Percentiles rank a stretch among this genome's conserved stretches.
Evolutionary conservation across 805 yeast genomes (phyloP).

Genomic region (Yamadazyma ubonensis): DNA sequence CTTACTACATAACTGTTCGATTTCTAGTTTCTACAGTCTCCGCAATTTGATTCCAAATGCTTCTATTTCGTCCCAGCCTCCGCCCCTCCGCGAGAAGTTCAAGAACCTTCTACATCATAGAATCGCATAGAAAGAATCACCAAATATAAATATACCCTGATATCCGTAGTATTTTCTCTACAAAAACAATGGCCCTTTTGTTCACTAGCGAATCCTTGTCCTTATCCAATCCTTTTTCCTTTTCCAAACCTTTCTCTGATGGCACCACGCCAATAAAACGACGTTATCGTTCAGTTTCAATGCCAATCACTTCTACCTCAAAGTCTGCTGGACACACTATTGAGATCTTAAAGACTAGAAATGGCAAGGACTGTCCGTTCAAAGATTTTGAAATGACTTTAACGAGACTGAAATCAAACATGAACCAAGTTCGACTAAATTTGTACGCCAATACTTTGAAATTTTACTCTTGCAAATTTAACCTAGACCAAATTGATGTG

Average conservation of each 20-base stretch:
- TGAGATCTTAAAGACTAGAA: no score
- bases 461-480: background rate
- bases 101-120: constrained; percentile 2
- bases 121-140: no score
- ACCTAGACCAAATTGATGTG: background rate
- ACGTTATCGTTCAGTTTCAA: background rate
- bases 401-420: background rate
- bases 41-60: background rate
- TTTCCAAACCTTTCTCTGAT: no score
- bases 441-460: background rate
- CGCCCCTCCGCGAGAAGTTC: no score
- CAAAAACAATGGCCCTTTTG: no score
- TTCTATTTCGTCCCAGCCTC: no score
- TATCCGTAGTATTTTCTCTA: no score
- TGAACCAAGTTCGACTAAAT: background rate
- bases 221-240: no score
- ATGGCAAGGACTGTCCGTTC: background rate
- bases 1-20: no score
- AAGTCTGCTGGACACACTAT: constrained; percentile 1
- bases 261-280: constrained; percentile 1
- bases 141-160: no score
- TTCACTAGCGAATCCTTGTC: no score
- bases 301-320: background rate
- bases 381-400: background rate
- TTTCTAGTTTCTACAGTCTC: background rate